These are phyloP conservation scores for Mucor mucedo DNA, from an alignment of 371 early-diverging fungal genomes.

Conservation along the genomic window DNA sequence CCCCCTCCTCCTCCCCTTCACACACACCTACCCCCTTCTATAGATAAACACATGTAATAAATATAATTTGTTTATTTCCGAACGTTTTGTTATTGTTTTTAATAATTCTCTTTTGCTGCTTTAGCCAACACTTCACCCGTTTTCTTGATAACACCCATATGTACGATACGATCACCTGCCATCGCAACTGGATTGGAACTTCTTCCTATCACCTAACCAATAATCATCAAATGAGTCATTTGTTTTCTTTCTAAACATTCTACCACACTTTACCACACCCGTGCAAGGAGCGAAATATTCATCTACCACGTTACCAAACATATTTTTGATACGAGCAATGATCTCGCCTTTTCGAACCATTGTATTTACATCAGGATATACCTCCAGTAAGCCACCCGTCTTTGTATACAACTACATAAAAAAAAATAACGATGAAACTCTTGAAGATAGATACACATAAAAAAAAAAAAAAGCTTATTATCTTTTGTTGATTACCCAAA, in stretches of 20 bases:
- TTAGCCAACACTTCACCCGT: constrained; percentile 32
- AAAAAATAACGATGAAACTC: neutral
- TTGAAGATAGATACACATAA: no score
- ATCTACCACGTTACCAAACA: constrained; percentile 85
- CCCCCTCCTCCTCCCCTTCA: neutral
- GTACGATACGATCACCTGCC: constrained; percentile 74
- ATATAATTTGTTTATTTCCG: neutral
- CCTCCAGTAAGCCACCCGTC: constrained; percentile 74
- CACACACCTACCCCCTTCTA: no score
- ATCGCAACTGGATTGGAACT: constrained; percentile 73
- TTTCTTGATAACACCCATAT: constrained; percentile 71
- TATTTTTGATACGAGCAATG: constrained; percentile 85
- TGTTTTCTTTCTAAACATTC: no score
- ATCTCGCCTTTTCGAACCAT: constrained; percentile 81
- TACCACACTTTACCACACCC: constrained; percentile 56
- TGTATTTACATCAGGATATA: constrained; percentile 81
- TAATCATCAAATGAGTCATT: neutral
- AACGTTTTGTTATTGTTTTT: neutral
- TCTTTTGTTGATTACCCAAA: constrained; percentile 30
- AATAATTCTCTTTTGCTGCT: constrained; percentile 39
- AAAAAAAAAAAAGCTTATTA: neutral
- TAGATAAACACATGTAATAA: no score
- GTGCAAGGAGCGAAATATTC: constrained; percentile 83
- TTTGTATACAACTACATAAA: constrained; percentile 34
- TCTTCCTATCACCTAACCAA: constrained; percentile 36